phyloP scores from a whole-genome alignment of 805 yeast species.

The Citeromyces matritensis region DNA sequence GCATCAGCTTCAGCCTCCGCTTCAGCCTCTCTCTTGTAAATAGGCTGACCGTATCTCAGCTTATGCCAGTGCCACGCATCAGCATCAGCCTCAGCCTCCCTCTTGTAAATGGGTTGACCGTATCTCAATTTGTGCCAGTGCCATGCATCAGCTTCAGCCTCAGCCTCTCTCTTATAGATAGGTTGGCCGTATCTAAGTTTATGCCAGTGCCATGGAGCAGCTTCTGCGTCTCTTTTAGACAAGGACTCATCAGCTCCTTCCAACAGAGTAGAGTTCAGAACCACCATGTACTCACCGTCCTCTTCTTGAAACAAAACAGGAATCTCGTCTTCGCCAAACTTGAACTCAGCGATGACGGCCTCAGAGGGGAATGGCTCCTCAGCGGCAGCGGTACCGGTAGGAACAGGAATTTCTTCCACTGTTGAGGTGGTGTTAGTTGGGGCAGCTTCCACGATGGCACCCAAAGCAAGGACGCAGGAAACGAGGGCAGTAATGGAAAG shows the following conservation, averaged over 20 bases:
- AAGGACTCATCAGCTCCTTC: too few species aligned
- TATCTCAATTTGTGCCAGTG: background rate
- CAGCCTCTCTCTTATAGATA: constrained; percentile 8
- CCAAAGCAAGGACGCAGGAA: too few species aligned
- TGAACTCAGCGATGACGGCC: too few species aligned
- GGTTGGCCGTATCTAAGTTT: constrained; percentile 1
- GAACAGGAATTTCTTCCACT: too few species aligned
- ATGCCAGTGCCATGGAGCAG: constrained; percentile 5
- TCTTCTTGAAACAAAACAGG: too few species aligned
- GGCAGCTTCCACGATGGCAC: too few species aligned
- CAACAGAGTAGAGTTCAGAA: too few species aligned
- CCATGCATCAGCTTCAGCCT: constrained; percentile 3
- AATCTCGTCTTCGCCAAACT: too few species aligned
- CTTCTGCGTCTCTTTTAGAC: constrained; percentile 1
- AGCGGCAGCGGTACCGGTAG: background rate
- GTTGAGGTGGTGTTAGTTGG: too few species aligned
- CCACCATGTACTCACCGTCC: too few species aligned
- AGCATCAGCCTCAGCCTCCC: constrained; percentile 3
- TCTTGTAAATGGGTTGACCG: constrained; percentile 8
- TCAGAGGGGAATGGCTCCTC: background rate
- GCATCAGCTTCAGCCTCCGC: constrained; percentile 9
- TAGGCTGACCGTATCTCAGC: constrained; percentile 2
- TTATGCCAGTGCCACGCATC: constrained; percentile 5
- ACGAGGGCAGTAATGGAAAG: too few species aligned
- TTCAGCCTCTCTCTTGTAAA: constrained; percentile 7